A percentile compares a stretch with the other conserved stretches of the same genome.
Evolutionary conservation across 78 protist species (phyloP).

Genomic region (Dictyostelium intermedium): DNA sequence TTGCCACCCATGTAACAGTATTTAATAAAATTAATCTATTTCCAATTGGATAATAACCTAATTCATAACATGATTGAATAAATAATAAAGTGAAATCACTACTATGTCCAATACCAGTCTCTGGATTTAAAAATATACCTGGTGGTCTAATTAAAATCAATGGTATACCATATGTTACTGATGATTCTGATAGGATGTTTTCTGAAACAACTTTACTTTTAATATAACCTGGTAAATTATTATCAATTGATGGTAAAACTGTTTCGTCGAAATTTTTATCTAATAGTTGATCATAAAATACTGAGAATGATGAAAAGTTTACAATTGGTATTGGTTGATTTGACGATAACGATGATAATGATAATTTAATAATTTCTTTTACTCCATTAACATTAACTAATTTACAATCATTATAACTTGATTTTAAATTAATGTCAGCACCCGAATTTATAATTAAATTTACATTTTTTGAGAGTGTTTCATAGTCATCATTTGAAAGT

Average conservation of each 20-base stretch:
- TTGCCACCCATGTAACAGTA: background rate
- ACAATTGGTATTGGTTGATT: background rate
- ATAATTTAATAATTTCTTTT: background rate
- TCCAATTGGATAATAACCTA: background rate
- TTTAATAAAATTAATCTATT: background rate
- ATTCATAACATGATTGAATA: background rate
- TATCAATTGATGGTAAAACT: conserved; percentile 3
- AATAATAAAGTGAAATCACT: background rate
- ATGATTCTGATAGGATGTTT: background rate
- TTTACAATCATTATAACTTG: background rate
- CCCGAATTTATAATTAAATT: background rate
- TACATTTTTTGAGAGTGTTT: background rate
- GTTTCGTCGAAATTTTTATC: background rate
- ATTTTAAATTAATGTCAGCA: background rate
- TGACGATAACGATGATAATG: background rate
- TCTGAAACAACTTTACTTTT: conserved; percentile 32
- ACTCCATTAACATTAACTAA: background rate
- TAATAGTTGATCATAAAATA: background rate
- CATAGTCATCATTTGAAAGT: background rate
- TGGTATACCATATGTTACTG: background rate
- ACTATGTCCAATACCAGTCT: background rate
- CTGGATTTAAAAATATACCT: background rate
- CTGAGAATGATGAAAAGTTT: conserved; percentile 45
- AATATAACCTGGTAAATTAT: conserved; percentile 24
- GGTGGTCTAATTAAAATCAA: conserved; percentile 10